Evolutionary conservation across 108 stramenopile species (phyloP), one percentile per base, ranked within the genome.

Genomic region (Cyclotella cryptica): DNA sequence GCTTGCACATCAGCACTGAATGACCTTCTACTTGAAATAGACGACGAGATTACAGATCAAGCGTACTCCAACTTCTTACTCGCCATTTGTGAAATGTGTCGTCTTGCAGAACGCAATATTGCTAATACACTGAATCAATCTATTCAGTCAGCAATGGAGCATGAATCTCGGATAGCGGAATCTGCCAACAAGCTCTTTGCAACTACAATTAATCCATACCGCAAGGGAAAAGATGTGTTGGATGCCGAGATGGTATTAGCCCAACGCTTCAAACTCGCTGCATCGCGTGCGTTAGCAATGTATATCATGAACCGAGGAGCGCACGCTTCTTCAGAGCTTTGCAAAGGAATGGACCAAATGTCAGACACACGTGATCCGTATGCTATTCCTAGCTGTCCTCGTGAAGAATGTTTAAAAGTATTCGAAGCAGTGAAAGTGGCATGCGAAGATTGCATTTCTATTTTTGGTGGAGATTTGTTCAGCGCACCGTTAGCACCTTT

Each of bases 11-110:
- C 22, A 22, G 46, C 70, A 49, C 65, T 88, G 22, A 13, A n/a
- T 13, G 62, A 66, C 10, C 58, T 88, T 21, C 29, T 80, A 26
- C 27, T 52, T 44, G 66, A 74, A 66, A 42, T 87, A n/a, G 76
- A 81, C 42, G 66, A 83, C 17, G 80, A 66, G 21, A 66, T 71
- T 39, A 71, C 78, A 21, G 78, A 74, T 62, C 58, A 73, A 22
- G 72, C 69, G 19, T 81, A 77, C 54, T 79, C 80, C 41, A 69
- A 80, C 57, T 84, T 90, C 45, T 73, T 80, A 13, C 82, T 95
- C 26, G 88, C 92, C 0, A 68, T 96, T 43, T 84, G 87, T 24
- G 91, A 93, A 81, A 92, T 92, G 91, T 91, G 91, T 49, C 88
- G 88, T 21, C 70, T 92, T 7, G 92, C 91, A 0, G 85, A 90